Evolutionary conservation across 2,329 filamentous ascomycete genomes (phyloP).

Genomic region (Endothia cerciana): DNA sequence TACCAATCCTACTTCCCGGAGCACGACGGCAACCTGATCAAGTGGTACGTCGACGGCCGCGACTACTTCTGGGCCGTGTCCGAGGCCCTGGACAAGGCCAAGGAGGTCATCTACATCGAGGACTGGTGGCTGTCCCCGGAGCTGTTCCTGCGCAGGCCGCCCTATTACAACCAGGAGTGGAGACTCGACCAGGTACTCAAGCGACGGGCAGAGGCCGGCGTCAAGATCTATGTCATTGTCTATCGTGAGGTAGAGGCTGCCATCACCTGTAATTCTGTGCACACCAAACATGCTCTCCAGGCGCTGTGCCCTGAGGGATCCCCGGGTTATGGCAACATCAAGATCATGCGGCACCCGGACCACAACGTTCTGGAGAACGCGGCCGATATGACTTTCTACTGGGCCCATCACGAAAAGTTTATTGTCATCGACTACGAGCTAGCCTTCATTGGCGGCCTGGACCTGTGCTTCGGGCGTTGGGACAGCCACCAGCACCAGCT

Average conservation of each 20-base stretch:
- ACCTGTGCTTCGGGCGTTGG: slow-evolving; percentile 96
- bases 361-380: slow-evolving; percentile 94
- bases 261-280: slow-evolving; percentile 87
- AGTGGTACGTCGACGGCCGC: slow-evolving; percentile 96
- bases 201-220: slow-evolving; percentile 84
- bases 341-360: slow-evolving; percentile 87
- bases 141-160: slow-evolving; percentile 82
- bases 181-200: slow-evolving; percentile 86
- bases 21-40: slow-evolving; percentile 81
- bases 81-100: slow-evolving; percentile 83
- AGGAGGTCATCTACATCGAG: slow-evolving; percentile 91
- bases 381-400: slow-evolving; percentile 96
- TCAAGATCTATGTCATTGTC: slow-evolving; percentile 91
- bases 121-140: slow-evolving; percentile 98
- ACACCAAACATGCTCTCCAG: slow-evolving; percentile 87
- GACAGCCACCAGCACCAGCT: slow-evolving; percentile 84
- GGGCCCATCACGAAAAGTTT: slow-evolving; percentile 98
- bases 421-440: slow-evolving; percentile 90
- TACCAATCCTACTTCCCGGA: slow-evolving; percentile 92
- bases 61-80: slow-evolving; percentile 97
- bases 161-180: slow-evolving; percentile 82
- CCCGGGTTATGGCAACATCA: slow-evolving; percentile 86
- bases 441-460: slow-evolving; percentile 92
- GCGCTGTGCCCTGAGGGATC: slow-evolving; percentile 79
- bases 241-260: slow-evolving; percentile 87